Conservation (phyloP, 2,329 filamentous ascomycete genomes). For the Cordyceps fumosorosea region DNA sequence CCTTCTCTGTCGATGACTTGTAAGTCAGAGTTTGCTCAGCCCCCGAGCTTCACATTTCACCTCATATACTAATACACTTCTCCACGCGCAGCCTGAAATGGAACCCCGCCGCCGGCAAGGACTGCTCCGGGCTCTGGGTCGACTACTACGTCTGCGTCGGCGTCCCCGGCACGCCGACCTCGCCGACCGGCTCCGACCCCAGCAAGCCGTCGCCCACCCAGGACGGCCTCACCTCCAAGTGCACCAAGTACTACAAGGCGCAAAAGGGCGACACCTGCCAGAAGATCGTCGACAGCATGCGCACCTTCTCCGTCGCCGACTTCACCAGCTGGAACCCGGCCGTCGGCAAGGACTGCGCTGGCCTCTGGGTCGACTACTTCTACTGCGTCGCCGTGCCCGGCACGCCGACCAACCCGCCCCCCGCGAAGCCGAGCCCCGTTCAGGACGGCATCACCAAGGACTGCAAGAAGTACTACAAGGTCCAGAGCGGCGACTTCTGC, state of each 20-base stretch:
- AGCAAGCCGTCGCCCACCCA: conserved; percentile 12
- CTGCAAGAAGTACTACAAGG: conserved; percentile 15
- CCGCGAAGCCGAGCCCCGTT: not conserved
- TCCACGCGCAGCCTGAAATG: conserved; percentile 22
- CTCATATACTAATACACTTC: not conserved
- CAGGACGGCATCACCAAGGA: conserved; percentile 8
- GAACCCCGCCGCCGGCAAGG: conserved; percentile 12
- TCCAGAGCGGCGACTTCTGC: conserved; percentile 15
- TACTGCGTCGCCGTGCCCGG: conserved; percentile 13
- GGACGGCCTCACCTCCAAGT: conserved; percentile 3
- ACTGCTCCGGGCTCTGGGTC: conserved; percentile 14
- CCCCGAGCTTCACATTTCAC: not conserved
- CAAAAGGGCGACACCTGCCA: conserved; percentile 21
- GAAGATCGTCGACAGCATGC: conserved; percentile 20
- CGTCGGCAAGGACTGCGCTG: conserved; percentile 11
- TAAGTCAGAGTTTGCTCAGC: not conserved
- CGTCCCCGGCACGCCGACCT: conserved; percentile 2
- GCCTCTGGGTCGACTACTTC: conserved; percentile 12
- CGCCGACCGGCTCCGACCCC: conserved; percentile 6
- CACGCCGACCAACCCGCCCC: conserved; percentile 8
- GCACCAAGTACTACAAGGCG: conserved; percentile 15
- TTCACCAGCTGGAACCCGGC: conserved; percentile 12
- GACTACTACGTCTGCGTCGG: conserved; percentile 23
- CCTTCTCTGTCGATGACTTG: conserved; percentile 19
- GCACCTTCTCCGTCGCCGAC: conserved; percentile 19